phyloP scores from a whole-genome alignment of 2,329 filamentous ascomycete genomes.

The Clarireedia homoeocarpa region DNA sequence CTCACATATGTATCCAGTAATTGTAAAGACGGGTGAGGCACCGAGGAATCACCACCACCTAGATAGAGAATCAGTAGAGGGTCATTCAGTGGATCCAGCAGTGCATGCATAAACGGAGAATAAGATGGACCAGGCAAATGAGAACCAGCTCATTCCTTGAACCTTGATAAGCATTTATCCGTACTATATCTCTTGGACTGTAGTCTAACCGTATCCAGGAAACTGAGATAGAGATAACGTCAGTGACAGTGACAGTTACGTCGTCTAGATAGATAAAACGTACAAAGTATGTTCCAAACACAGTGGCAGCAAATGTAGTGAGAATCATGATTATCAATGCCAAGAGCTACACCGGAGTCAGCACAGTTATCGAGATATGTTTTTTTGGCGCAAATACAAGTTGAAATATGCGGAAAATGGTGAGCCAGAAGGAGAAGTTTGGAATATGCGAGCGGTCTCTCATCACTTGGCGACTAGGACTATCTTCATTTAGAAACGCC shows the following conservation, averaged over 20 bases:
- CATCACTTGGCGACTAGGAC: not conserved
- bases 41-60: not conserved
- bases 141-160: not conserved
- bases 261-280: not conserved
- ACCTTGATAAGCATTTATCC: not conserved
- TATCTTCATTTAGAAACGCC: not conserved
- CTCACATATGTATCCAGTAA: not conserved
- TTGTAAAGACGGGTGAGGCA: not conserved
- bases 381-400: not conserved
- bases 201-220: not conserved
- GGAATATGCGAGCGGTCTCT: not conserved
- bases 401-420: not conserved
- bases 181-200: not conserved
- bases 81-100: too few species aligned
- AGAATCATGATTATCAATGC: not conserved
- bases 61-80: not conserved
- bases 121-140: not conserved
- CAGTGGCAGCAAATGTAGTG: not conserved
- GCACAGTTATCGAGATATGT: not conserved
- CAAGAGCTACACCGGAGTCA: not conserved
- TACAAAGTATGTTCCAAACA: not conserved
- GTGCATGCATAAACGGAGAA: not conserved
- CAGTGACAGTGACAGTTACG: not conserved
- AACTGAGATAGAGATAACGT: not conserved
- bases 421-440: not conserved